Base-by-base conservation (phyloP, 371 early-diverging fungal genomes). In the Lichtheimia corymbifera region DNA sequence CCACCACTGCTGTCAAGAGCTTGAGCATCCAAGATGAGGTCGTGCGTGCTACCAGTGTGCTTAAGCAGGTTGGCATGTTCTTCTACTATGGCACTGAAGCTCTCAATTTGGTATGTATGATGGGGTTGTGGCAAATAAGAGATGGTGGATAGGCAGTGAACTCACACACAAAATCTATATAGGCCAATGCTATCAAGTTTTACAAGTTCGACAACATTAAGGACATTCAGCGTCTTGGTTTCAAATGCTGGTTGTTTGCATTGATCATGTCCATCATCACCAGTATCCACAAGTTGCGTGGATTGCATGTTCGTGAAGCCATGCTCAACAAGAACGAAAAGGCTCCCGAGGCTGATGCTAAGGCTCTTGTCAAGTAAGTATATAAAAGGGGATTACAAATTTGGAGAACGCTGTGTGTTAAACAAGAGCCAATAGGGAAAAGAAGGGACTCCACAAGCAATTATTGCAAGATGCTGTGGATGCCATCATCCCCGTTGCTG, bases 201-300 rank as follows among this genome's bases (percentile, higher is more conserved):
- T 77, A 74, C 43, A 73, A 74, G 55, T 53, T 66, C 24, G 12
- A 59, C 15, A 86, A 88, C 58, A 73, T 82, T 57, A 80, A 84
- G 65, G 62, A 79, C 57, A 77, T 85, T 55, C 72, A 68, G 42
- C 74, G 80, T 30, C 58, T 74, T 43, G 84, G 88, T 60, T 71
- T 68, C 68, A 79, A 70, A 58, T 85, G 82, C 68, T 92, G 93
- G 93, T 63, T 87, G 55, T 57, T 70, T 17, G 93, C 85, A 41
- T 67, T 91, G 45, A 61, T 67, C n/a, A 83, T 80, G 60, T 85
- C 91, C 61, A 66, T 88, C 57, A 11, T 83, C 25, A 62, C 79
- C 47, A 82, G 88, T 28, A 53, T 86, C 20, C 90, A 92, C 76
- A 83, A 85, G 76, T 75, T 88, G 45, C 79, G 81, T 55, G 72